Percentiles rank a stretch among this genome's conserved stretches.
Evolutionary conservation across 371 early-diverging fungal genomes (phyloP).

Genomic region (Zychaea mexicana): DNA sequence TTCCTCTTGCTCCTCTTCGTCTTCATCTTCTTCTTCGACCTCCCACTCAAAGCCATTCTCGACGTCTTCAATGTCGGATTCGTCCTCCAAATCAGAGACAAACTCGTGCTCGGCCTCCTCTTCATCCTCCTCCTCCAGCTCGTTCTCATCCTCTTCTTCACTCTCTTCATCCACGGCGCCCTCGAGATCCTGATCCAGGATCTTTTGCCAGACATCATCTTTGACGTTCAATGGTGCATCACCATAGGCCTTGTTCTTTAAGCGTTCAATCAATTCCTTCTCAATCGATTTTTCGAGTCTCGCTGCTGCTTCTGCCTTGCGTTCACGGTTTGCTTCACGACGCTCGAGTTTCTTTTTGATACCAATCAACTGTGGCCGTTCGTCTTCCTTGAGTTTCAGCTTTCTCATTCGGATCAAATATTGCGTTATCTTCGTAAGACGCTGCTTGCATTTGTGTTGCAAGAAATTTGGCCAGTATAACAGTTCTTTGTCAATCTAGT

Average conservation of each 20-base stretch:
- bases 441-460: slow-evolving; percentile 98
- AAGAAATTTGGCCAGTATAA: slow-evolving; percentile 92
- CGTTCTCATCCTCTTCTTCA: slow-evolving; percentile 70
- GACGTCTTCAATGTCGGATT: slow-evolving; percentile 26
- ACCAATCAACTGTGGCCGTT: slow-evolving; percentile 78
- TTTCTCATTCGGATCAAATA: slow-evolving; percentile 95
- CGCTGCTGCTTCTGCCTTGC: slow-evolving; percentile 93
- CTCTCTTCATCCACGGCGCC: slow-evolving; percentile 76
- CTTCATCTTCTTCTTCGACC: slow-evolving; percentile 16
- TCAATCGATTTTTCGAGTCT: slow-evolving; percentile 96
- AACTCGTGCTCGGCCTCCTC: slow-evolving; percentile 33
- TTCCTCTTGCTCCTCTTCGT: slow-evolving; percentile 15
- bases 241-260: slow-evolving; percentile 92
- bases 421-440: slow-evolving; percentile 97
- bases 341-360: slow-evolving; percentile 95
- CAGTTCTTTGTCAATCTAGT: slow-evolving; percentile 95
- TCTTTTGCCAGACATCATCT: slow-evolving; percentile 84
- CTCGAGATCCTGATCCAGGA: slow-evolving; percentile 67
- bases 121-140: slow-evolving; percentile 57
- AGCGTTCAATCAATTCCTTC: slow-evolving; percentile 95
- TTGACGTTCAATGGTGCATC: slow-evolving; percentile 93
- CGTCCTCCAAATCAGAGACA: slow-evolving; percentile 26
- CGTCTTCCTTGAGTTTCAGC: slow-evolving; percentile 82
- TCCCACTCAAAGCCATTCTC: slow-evolving; percentile 26
- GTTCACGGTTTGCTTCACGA: slow-evolving; percentile 90